Percentiles rank a stretch among this genome's conserved stretches.
These are phyloP conservation scores for Fragaria vesca DNA, from an alignment of 306 rosid species.

Conservation along the genomic window DNA sequence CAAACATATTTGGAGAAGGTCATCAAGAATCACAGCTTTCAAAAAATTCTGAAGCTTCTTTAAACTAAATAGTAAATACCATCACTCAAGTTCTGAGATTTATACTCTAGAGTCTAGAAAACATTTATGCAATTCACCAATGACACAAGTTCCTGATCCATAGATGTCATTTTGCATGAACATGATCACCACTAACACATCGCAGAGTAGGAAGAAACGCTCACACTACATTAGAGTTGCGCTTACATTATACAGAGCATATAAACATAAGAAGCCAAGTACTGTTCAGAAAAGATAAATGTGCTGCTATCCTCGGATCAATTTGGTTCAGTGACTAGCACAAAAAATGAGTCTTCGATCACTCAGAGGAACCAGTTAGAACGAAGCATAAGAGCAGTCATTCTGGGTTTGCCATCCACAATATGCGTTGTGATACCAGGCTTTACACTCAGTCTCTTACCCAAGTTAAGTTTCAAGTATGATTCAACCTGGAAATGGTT, in stretches of 20 bases:
- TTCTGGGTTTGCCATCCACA: slow-evolving; percentile 47
- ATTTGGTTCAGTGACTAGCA: neutral
- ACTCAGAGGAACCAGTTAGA: slow-evolving; percentile 66
- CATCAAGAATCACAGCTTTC: neutral
- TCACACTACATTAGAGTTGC: neutral
- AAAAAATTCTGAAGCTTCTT: neutral
- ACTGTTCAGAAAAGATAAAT: neutral
- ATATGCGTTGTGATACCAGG: slow-evolving; percentile 73
- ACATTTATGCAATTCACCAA: neutral
- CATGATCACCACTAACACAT: neutral
- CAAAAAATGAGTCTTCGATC: slow-evolving; percentile 17
- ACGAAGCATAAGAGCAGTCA: slow-evolving; percentile 63
- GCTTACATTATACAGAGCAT: neutral
- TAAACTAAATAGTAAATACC: too few relatives aligned
- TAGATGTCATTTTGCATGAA: neutral
- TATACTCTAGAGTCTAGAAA: neutral
- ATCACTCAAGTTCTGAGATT: neutral
- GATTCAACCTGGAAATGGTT: slow-evolving; percentile 76
- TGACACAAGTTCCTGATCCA: neutral
- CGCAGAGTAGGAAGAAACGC: neutral
- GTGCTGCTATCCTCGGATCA: neutral
- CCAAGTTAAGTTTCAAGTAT: slow-evolving; percentile 59
- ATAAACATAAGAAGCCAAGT: neutral
- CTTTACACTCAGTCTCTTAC: slow-evolving; percentile 60
- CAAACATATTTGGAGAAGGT: too few relatives aligned